These are phyloP conservation scores for Sugiyamaella smithiae DNA, from an alignment of 805 yeast species.

Conservation along the genomic window DNA sequence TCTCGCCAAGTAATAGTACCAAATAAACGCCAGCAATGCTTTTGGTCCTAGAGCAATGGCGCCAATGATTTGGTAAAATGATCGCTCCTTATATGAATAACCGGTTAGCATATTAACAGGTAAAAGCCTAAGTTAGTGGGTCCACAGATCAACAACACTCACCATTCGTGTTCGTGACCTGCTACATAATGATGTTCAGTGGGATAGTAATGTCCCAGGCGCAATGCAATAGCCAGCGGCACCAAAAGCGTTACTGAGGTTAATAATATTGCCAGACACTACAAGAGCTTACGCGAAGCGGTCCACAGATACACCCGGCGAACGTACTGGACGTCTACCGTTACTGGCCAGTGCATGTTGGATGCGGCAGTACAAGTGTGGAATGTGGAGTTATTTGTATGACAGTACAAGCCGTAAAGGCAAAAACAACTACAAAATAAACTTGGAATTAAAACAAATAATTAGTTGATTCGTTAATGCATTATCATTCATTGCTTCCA, in stretches of 20 bases:
- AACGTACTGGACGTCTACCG: neutral
- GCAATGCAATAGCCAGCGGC: conserved; percentile 5
- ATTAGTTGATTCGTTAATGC: too few species aligned
- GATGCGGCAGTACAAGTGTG: neutral
- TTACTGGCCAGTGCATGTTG: conserved; percentile 1
- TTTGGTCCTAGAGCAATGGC: conserved; percentile 85
- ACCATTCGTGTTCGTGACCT: conserved; percentile 15
- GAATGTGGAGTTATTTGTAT: too few species aligned
- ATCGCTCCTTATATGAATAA: conserved; percentile 57
- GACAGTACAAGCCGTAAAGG: too few species aligned
- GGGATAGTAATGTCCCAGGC: conserved; percentile 8
- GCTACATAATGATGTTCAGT: neutral
- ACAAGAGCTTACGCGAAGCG: neutral
- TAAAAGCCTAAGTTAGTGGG: conserved; percentile 55
- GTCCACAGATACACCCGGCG: neutral
- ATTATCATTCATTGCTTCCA: conserved; percentile 17
- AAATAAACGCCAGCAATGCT: conserved; percentile 49
- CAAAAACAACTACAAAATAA: too few species aligned
- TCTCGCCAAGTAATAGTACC: conserved; percentile 17
- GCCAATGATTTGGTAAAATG: conserved; percentile 72
- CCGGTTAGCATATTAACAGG: conserved; percentile 82
- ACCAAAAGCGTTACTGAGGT: conserved; percentile 2
- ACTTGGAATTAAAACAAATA: too few species aligned
- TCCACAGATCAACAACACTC: neutral
- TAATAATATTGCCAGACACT: too few species aligned